A percentile compares a stretch with the other conserved stretches of the same genome.
Conservation (phyloP, 176 grass and related monocot genomes). For the Areca catechu region DNA sequence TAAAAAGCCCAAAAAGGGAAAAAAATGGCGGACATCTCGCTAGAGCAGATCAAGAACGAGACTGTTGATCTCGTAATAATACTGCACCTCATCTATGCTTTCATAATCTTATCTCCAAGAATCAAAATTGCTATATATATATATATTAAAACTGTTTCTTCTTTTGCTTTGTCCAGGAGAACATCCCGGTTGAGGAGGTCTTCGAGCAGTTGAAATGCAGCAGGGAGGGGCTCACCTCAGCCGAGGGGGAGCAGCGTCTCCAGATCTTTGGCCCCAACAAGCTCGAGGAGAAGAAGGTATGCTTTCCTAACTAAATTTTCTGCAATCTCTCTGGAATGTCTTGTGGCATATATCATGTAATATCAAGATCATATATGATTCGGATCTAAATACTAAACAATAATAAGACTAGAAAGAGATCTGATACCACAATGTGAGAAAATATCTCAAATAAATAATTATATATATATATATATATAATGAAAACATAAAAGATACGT, state of each 20-base stretch:
- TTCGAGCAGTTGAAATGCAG: conserved; percentile 70
- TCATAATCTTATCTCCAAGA: background rate
- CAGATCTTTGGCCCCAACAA: conserved; percentile 68
- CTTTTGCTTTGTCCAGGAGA: conserved; percentile 34
- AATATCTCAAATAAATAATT: too few species aligned
- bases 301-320: too few species aligned
- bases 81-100: background rate
- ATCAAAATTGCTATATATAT: background rate
- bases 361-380: too few species aligned
- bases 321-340: too few species aligned
- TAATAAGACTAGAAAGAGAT: too few species aligned
- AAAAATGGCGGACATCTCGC: conserved; percentile 55
- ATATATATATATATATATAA: too few species aligned
- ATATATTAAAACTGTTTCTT: background rate
- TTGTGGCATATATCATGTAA: too few species aligned
- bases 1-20: background rate
- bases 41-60: conserved; percentile 46
- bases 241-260: conserved; percentile 44
- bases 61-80: conserved; percentile 41
- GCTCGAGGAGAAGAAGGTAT: conserved; percentile 86
- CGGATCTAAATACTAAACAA: too few species aligned
- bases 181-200: conserved; percentile 54
- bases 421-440: too few species aligned
- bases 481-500: too few species aligned
- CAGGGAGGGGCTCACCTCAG: conserved; percentile 46